Conservation (phyloP, 2,329 filamentous ascomycete genomes). For the Penicillium brasilianum region DNA sequence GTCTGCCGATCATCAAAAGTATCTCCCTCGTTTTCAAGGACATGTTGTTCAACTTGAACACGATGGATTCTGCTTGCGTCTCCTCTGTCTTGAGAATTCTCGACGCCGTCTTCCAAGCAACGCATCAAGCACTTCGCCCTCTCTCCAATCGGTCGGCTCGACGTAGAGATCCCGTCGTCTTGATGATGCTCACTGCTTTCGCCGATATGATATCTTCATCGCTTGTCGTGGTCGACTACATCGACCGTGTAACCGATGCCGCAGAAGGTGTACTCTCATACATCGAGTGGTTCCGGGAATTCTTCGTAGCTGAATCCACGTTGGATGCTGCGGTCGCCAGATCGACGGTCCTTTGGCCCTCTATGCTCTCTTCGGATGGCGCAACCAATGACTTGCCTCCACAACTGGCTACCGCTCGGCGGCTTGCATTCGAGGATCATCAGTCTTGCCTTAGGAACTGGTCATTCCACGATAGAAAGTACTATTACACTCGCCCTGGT, state of each 20-base stretch:
- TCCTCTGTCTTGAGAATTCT: constrained; percentile 44
- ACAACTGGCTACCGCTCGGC: constrained; percentile 28
- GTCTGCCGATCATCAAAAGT: constrained; percentile 58
- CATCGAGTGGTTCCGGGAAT: constrained; percentile 47
- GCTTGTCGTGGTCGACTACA: constrained; percentile 54
- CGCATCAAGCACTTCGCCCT: constrained; percentile 43
- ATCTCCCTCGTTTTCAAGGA: constrained; percentile 49
- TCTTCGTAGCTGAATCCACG: constrained; percentile 31
- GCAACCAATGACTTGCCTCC: constrained; percentile 29
- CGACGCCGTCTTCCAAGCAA: constrained; percentile 44
- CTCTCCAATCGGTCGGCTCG: constrained; percentile 41
- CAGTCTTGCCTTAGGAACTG: constrained; percentile 54
- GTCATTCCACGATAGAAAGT: constrained; percentile 49
- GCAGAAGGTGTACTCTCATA: constrained; percentile 35
- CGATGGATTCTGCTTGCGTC: constrained; percentile 47
- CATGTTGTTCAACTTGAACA: constrained; percentile 53
- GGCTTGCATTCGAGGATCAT: constrained; percentile 50
- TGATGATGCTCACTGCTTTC: constrained; percentile 47
- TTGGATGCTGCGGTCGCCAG: not conserved
- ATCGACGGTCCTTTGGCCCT: constrained; percentile 15
- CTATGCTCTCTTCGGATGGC: not conserved
- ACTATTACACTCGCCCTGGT: constrained; percentile 54
- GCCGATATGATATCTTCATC: constrained; percentile 49
- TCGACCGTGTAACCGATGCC: constrained; percentile 44
- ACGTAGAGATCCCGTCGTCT: constrained; percentile 46